Evolutionary conservation across 768 basidiomycete species (phyloP).

Genomic region (Calocera viscosa): DNA sequence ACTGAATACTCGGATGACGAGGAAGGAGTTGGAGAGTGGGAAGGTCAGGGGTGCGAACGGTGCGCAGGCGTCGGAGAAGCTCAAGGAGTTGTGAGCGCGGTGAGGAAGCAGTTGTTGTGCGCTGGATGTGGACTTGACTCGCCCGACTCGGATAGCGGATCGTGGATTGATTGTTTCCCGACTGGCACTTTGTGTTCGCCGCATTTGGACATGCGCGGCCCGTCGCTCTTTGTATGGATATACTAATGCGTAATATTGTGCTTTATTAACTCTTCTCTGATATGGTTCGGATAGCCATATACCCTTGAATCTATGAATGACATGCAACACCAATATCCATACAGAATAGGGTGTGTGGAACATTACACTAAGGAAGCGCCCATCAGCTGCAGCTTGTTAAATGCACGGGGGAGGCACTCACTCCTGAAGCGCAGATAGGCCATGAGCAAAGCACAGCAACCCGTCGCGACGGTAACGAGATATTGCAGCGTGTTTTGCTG

Average conservation of each 20-base stretch:
- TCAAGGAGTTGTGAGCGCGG: not conserved
- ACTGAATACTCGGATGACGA: conserved; percentile 55
- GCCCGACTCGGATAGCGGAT: not conserved
- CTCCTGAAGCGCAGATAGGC: conserved; percentile 61
- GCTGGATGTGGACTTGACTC: not conserved
- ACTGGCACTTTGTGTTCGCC: not conserved
- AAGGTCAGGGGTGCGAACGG: not conserved
- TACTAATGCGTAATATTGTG: conserved; percentile 1
- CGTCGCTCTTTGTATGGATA: not conserved
- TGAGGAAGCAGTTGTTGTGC: not conserved
- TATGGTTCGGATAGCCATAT: not conserved
- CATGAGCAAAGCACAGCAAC: conserved; percentile 75
- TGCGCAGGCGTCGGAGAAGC: not conserved
- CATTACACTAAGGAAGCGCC: not conserved
- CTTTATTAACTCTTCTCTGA: not conserved
- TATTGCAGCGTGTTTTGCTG: conserved; percentile 54
- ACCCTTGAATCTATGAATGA: not conserved
- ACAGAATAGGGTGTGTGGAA: not conserved
- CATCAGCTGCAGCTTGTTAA: not conserved
- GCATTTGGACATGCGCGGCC: not conserved
- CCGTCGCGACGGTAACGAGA: conserved; percentile 76
- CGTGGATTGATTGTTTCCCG: not conserved
- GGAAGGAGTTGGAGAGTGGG: not conserved
- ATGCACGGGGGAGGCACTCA: not conserved
- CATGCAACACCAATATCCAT: too few species aligned